phyloP scores from a whole-genome alignment of 2,329 filamentous ascomycete genomes.

The Xylaria sp. region DNA sequence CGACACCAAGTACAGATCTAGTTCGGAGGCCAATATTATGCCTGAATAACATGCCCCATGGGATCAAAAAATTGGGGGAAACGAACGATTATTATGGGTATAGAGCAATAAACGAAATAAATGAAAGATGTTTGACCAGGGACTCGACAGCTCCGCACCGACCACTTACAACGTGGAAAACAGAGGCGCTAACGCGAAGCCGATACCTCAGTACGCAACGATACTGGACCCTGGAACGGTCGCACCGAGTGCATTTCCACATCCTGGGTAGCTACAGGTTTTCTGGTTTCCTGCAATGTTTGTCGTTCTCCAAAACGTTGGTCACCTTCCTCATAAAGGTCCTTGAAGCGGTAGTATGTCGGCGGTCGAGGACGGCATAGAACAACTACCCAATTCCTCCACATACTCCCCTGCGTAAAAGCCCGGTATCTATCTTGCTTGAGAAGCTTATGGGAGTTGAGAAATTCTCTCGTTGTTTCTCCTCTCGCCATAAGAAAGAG shows the following conservation, averaged over 20 bases:
- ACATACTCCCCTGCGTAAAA: conserved; percentile 77
- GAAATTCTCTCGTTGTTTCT: conserved; percentile 94
- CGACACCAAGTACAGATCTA: neutral
- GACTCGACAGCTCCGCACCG: conserved; percentile 1
- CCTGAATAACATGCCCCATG: neutral
- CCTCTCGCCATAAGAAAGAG: conserved; percentile 88
- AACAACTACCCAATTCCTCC: conserved; percentile 82
- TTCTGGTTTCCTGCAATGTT: conserved; percentile 56
- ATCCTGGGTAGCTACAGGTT: conserved; percentile 57
- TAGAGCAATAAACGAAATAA: conserved; percentile 17
- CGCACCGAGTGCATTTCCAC: conserved; percentile 77
- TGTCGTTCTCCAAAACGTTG: conserved; percentile 74
- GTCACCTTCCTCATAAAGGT: conserved; percentile 76
- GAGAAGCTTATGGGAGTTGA: conserved; percentile 93
- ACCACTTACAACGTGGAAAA: neutral
- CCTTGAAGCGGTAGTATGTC: conserved; percentile 89
- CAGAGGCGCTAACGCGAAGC: conserved; percentile 26
- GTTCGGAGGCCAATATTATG: neutral
- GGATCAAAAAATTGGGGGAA: conserved; percentile 4
- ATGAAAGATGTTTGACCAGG: conserved; percentile 1
- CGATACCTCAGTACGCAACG: conserved; percentile 43
- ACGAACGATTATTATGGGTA: conserved; percentile 29
- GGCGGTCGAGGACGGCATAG: conserved; percentile 83
- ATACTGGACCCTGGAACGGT: conserved; percentile 61
- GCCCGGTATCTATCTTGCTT: conserved; percentile 91